Evolutionary conservation across 2,329 filamentous ascomycete species (phyloP), one percentile per base, ranked within the genome.

Genomic region (Dactylonectria macrodidyma): DNA sequence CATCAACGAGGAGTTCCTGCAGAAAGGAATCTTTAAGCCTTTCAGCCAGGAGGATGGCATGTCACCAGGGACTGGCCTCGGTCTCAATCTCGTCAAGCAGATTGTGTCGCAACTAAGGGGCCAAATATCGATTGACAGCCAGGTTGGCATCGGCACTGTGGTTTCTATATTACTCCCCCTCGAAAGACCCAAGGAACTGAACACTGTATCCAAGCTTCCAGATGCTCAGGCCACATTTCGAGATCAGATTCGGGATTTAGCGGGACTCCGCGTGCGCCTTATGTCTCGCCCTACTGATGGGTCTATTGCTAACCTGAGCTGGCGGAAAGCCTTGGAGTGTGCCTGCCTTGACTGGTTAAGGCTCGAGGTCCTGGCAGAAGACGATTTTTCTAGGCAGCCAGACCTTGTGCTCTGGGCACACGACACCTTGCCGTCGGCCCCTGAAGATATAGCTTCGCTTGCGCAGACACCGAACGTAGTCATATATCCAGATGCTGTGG

Each of bases 31-130:
- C 0, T 93, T 90, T 73, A 88, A 86, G 0, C 89, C 90, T 0
- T 93, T 93, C 67, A 79, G 84, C 0, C 91, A 93, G 69, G 91
- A 93, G 72, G 86, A 92, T 55, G 79, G 82, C 0, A 77, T 93
- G 1, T 83, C 86, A 0, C 85, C 87, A 0, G 91, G 91, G 0
- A 88, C 88, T 0, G 91, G 91, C 0, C 81, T 93, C 0, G 91
- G 92, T 0, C 79, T 93, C 33, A 90, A 88, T 47, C 88, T 93
- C 7, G 91, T 93, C 2, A 85, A 86, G 26, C 81, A 84, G 58
- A 88, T 93, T 7, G 86, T 90, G 1, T 83, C 85, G 12, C 85
- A 87, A 9, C 80, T 93, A 0, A 84, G 85, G 26, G 91, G 91
- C 0, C 83, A 82, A 1, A 88, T 93, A 50, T 82, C 86, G 2